Percentiles rank a stretch among this genome's conserved stretches.
phyloP scores from a whole-genome alignment of 1,139 yeast species.

The Eremothecium gossypii region DNA sequence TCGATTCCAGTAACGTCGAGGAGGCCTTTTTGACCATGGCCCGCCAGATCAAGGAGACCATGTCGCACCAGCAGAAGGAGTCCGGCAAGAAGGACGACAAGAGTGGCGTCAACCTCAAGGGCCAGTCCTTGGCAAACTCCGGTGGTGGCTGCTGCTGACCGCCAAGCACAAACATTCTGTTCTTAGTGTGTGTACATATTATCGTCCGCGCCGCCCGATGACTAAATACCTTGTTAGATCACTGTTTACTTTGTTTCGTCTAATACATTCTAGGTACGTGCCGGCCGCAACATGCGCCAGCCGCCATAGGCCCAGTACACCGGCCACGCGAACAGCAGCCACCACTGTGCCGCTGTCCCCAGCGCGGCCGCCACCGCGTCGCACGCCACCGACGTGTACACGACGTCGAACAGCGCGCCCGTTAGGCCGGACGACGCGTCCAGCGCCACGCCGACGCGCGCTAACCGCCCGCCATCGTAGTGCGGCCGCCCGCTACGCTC shows the following conservation, averaged over 20 bases:
- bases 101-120: conserved; percentile 77
- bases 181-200: conserved; percentile 3
- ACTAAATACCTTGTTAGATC: conserved; percentile 5
- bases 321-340: conserved; percentile 16
- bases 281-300: conserved; percentile 14
- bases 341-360: conserved; percentile 23
- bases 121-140: conserved; percentile 70
- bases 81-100: conserved; percentile 39
- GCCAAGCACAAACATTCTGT: neutral
- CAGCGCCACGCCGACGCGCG: conserved; percentile 22
- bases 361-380: conserved; percentile 21
- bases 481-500: conserved; percentile 26
- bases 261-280: conserved; percentile 5
- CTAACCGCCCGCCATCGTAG: conserved; percentile 14
- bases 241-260: conserved; percentile 3
- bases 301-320: conserved; percentile 20
- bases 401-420: conserved; percentile 26
- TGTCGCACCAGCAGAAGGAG: conserved; percentile 57
- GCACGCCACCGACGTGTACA: conserved; percentile 25
- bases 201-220: neutral
- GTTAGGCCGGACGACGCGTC: conserved; percentile 20
- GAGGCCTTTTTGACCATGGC: conserved; percentile 99
- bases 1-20: conserved; percentile 92
- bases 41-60: conserved; percentile 92
- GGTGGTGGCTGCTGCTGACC: conserved; percentile 64